Conservation (phyloP, 805 yeast genomes). For the Candida easanensis region DNA sequence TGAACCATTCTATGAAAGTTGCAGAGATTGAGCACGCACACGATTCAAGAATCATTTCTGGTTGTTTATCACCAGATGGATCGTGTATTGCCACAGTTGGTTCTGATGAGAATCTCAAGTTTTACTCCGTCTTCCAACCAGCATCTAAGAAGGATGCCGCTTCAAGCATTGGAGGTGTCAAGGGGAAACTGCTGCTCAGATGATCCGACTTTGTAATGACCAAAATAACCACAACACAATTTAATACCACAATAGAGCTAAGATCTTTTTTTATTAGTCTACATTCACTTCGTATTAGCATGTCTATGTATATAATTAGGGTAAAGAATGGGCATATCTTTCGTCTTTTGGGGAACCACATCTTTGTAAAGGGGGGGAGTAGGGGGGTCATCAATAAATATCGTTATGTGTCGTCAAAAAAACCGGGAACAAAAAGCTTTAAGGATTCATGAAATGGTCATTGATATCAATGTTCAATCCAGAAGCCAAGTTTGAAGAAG, state of each 20-base stretch:
- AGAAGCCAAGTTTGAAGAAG: conserved; percentile 36
- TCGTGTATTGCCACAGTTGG: conserved; percentile 91
- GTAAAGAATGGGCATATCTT: no score
- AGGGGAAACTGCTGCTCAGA: not conserved
- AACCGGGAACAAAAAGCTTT: no score
- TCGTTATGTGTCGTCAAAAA: no score
- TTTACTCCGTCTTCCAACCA: conserved; percentile 75
- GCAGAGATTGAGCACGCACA: conserved; percentile 88
- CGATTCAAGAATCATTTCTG: conserved; percentile 79
- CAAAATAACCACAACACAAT: no score
- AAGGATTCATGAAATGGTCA: conserved; percentile 29
- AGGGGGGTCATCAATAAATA: no score
- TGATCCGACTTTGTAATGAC: no score
- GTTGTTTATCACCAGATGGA: conserved; percentile 87
- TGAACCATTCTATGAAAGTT: conserved; percentile 80
- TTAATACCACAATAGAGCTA: no score
- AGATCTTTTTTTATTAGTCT: no score
- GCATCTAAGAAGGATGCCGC: not conserved
- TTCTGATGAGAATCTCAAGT: conserved; percentile 93
- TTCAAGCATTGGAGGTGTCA: not conserved
- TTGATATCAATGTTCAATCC: conserved; percentile 28
- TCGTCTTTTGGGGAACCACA: no score
- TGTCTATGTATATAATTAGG: no score
- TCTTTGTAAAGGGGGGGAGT: no score
- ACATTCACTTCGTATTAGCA: no score